phyloP scores from a whole-genome alignment of 768 basidiomycete genomes.

The Galerina marginata region DNA sequence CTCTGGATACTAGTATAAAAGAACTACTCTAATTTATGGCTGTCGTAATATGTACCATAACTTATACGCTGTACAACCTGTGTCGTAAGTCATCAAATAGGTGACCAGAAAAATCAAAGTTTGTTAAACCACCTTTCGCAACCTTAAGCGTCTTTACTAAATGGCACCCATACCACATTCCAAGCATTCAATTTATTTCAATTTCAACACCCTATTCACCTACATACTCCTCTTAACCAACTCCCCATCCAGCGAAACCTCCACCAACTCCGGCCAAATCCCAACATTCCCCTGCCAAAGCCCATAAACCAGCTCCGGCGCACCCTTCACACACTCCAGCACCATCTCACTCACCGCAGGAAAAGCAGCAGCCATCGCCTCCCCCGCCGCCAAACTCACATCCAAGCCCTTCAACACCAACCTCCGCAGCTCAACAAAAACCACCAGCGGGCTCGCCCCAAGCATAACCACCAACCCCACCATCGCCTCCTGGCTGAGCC shows the following conservation, averaged over 20 bases:
- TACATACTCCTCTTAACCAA: neutral
- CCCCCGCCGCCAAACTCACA: neutral
- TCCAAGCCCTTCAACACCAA: neutral
- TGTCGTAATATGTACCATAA: too few relatives aligned
- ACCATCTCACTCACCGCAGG: neutral
- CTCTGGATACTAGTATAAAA: neutral
- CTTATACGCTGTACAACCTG: too few relatives aligned
- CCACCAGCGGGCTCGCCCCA: neutral
- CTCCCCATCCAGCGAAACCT: neutral
- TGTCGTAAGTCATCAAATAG: too few relatives aligned
- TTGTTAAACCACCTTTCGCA: too few relatives aligned
- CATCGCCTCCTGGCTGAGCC: slow-evolving; percentile 1
- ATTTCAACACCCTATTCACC: too few relatives aligned
- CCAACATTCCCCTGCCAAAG: neutral
- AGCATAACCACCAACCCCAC: neutral
- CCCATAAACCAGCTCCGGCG: neutral
- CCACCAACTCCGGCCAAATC: slow-evolving; percentile 5
- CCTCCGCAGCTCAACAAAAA: neutral
- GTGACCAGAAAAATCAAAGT: too few relatives aligned
- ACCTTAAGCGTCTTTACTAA: neutral
- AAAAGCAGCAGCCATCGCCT: neutral
- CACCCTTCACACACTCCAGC: neutral
- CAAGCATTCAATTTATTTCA: too few relatives aligned
- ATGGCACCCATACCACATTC: too few relatives aligned
- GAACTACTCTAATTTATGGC: neutral